These are phyloP conservation scores for Arachnopeziza araneosa DNA, from an alignment of 2,329 filamentous ascomycete species.

Conservation along the genomic window DNA sequence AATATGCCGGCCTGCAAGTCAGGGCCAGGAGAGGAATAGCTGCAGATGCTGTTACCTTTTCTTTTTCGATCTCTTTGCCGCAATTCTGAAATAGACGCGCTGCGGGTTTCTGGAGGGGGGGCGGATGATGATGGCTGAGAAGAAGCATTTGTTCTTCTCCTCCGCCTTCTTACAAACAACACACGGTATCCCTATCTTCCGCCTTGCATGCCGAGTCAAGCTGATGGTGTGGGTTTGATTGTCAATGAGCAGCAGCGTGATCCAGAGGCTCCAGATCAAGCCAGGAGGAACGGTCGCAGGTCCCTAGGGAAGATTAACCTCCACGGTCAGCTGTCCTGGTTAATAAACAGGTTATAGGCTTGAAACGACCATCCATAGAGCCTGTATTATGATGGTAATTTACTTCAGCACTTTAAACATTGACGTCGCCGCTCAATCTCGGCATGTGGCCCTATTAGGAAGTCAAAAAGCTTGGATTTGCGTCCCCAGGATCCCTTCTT, in stretches of 20 bases:
- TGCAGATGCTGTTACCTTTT: background rate
- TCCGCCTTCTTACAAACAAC: too few species aligned
- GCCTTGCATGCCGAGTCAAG: too few species aligned
- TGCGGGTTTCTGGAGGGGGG: background rate
- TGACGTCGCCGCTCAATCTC: constrained; percentile 11
- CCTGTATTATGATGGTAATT: background rate
- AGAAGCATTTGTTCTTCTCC: too few species aligned
- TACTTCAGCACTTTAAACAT: background rate
- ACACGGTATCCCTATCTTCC: too few species aligned
- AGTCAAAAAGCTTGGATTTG: background rate
- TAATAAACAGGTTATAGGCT: background rate
- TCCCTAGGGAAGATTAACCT: too few species aligned
- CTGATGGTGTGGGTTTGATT: too few species aligned
- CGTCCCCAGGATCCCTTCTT: too few species aligned
- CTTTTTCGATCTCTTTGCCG: background rate
- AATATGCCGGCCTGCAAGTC: background rate
- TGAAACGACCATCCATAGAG: background rate
- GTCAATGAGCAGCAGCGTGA: too few species aligned
- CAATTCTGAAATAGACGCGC: background rate
- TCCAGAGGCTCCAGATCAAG: too few species aligned
- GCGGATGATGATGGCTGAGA: too few species aligned
- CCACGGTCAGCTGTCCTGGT: background rate
- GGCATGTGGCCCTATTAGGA: background rate
- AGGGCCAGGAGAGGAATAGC: too few species aligned
- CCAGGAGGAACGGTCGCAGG: too few species aligned